Conservation (phyloP, 2,329 filamentous ascomycete species). For the Curvularia sp. region DNA sequence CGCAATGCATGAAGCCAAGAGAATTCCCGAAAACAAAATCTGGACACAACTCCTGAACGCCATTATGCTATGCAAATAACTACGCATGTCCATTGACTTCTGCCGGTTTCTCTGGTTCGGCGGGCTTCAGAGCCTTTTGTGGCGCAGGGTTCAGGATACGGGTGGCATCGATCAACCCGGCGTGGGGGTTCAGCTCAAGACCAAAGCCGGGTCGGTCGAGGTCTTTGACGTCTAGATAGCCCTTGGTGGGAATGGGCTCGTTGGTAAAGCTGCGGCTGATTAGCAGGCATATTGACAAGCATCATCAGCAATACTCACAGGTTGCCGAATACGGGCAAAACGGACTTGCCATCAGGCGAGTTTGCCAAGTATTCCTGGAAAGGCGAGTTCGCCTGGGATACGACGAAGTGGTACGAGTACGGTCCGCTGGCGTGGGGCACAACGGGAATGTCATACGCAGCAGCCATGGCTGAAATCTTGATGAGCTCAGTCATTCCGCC, state of each 20-base stretch:
- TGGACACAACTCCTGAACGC: slow-evolving; percentile 19
- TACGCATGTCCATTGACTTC: slow-evolving; percentile 32
- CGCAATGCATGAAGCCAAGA: slow-evolving; percentile 17
- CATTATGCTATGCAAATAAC: slow-evolving; percentile 6
- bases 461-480: slow-evolving; percentile 85
- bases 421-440: slow-evolving; percentile 94
- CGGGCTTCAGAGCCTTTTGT: slow-evolving; percentile 49
- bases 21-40: slow-evolving; percentile 7
- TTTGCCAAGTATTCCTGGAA: slow-evolving; percentile 98
- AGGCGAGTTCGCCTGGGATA: slow-evolving; percentile 89
- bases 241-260: slow-evolving; percentile 60
- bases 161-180: slow-evolving; percentile 77
- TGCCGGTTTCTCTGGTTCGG: slow-evolving; percentile 31
- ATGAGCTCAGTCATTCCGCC: slow-evolving; percentile 91
- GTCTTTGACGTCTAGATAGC: slow-evolving; percentile 78
- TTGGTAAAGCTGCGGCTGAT: slow-evolving; percentile 14
- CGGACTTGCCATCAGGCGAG: slow-evolving; percentile 86
- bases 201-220: slow-evolving; percentile 92
- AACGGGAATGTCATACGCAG: slow-evolving; percentile 92
- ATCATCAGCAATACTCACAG: slow-evolving; percentile 74
- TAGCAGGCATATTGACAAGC: not conserved
- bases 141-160: slow-evolving; percentile 74
- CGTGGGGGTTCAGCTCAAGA: slow-evolving; percentile 81
- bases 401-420: slow-evolving; percentile 95
- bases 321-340: slow-evolving; percentile 90